These are phyloP conservation scores for Magnusiomyces suaveolens DNA, from an alignment of 1,139 yeast genomes.

Conservation along the genomic window DNA sequence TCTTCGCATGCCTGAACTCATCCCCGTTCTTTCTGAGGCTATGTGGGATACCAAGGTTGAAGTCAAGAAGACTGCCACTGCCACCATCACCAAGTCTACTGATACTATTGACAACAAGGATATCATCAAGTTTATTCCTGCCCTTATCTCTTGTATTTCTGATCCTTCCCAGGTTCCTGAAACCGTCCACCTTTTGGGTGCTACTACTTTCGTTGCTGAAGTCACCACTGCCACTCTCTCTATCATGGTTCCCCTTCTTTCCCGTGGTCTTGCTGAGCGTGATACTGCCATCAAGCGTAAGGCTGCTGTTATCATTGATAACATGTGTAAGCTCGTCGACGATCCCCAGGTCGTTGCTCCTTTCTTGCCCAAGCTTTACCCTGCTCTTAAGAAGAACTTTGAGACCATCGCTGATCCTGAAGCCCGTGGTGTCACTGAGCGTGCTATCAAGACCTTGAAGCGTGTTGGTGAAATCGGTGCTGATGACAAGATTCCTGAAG, in stretches of 20 bases:
- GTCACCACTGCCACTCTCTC: conserved; percentile 99
- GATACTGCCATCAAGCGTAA: conserved; percentile 98
- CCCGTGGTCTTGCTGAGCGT: conserved; percentile 99
- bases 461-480: conserved; percentile 97
- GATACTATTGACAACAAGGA: conserved; percentile 98
- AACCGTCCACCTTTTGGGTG: conserved; percentile 97
- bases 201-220: conserved; percentile 98
- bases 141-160: conserved; percentile 93
- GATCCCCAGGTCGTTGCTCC: conserved; percentile 99
- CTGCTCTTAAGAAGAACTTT: conserved; percentile 90
- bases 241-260: conserved; percentile 96
- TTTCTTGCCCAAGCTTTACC: conserved; percentile 88
- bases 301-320: conserved; percentile 97
- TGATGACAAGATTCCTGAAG: conserved; percentile 85
- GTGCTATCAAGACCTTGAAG: conserved; percentile 94
- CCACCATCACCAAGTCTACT: conserved; percentile 91
- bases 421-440: conserved; percentile 95
- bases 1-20: conserved; percentile 97
- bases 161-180: conserved; percentile 96
- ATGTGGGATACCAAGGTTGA: conserved; percentile 99
- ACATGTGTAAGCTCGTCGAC: conserved; percentile 99
- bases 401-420: conserved; percentile 98
- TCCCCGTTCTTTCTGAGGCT: conserved; percentile 95
- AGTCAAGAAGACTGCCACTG: conserved; percentile 93
- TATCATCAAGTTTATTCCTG: conserved; percentile 97